Evolutionary conservation across 2,329 filamentous ascomycete species (phyloP).

Genomic region (Capronia americana): DNA sequence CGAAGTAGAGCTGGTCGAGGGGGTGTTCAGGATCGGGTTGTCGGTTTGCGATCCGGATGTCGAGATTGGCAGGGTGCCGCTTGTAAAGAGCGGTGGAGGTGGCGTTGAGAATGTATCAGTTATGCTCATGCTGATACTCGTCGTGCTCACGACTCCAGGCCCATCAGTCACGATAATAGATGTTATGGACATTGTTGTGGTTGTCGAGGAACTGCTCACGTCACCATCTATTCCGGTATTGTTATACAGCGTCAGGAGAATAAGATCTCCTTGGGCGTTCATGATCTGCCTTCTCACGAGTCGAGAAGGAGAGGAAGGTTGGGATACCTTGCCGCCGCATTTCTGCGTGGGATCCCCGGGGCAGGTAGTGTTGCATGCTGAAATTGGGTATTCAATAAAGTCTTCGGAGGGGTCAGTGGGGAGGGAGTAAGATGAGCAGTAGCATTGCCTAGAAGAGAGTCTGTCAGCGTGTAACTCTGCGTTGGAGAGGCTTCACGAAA

Average conservation of each 20-base stretch:
- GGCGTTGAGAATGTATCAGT: constrained; percentile 1
- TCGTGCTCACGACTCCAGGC: constrained; percentile 4
- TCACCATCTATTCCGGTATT: constrained; percentile 21
- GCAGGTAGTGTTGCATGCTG: constrained; percentile 33
- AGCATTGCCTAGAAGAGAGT: constrained; percentile 22
- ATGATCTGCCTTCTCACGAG: constrained; percentile 20
- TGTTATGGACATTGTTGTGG: constrained; percentile 1
- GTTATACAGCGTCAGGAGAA: constrained; percentile 35
- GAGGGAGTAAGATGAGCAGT: constrained; percentile 23
- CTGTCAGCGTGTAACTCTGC: neutral
- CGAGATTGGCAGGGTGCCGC: neutral
- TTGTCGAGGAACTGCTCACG: constrained; percentile 8
- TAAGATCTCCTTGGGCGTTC: constrained; percentile 18
- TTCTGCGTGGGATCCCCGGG: constrained; percentile 30
- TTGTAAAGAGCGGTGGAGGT: neutral
- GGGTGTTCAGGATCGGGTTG: neutral
- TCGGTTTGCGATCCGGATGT: neutral
- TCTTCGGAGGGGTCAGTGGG: constrained; percentile 5
- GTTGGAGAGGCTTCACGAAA: neutral
- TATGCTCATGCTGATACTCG: constrained; percentile 3
- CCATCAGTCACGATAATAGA: neutral
- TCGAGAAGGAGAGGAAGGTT: constrained; percentile 1
- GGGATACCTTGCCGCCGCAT: constrained; percentile 30
- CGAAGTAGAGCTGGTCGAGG: neutral
- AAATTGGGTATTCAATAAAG: constrained; percentile 34